phyloP scores from a whole-genome alignment of 257 asterid species.

The Solanum ossicruentum region DNA sequence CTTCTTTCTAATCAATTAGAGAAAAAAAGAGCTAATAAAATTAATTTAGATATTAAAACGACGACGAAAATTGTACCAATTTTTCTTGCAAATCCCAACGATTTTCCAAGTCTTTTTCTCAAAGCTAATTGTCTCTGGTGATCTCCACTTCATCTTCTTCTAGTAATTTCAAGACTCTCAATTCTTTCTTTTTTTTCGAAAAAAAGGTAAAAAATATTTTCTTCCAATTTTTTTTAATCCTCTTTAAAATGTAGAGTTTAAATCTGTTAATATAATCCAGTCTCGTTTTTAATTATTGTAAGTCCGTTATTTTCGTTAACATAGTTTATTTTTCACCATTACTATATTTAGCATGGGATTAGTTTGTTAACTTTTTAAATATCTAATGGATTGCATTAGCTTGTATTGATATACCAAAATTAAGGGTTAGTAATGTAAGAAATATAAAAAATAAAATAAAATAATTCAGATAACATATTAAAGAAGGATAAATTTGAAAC shows the following conservation, averaged over 20 bases:
- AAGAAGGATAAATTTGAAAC: neutral
- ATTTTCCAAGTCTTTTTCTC: conserved; percentile 6
- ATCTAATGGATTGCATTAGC: neutral
- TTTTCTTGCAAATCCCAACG: conserved; percentile 5
- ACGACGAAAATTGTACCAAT: conserved; percentile 5
- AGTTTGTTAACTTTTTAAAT: neutral
- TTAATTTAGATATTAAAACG: neutral
- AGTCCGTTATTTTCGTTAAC: neutral
- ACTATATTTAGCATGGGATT: neutral
- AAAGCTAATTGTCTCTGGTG: neutral
- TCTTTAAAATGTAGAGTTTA: neutral
- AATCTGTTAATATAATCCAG: neutral
- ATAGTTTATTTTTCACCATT: neutral
- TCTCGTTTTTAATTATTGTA: neutral
- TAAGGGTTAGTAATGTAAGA: neutral
- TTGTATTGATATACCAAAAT: neutral
- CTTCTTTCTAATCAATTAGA: neutral
- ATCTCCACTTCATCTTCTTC: neutral
- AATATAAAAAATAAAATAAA: too few species aligned
- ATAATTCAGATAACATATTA: neutral
- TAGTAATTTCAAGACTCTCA: neutral
- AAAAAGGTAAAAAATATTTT: neutral
- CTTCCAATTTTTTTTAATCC: neutral
- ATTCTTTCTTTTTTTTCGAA: neutral
- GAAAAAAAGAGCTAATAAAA: neutral